phyloP scores from a whole-genome alignment of 306 rosid genomes.

The Citrullus colocynthis region DNA sequence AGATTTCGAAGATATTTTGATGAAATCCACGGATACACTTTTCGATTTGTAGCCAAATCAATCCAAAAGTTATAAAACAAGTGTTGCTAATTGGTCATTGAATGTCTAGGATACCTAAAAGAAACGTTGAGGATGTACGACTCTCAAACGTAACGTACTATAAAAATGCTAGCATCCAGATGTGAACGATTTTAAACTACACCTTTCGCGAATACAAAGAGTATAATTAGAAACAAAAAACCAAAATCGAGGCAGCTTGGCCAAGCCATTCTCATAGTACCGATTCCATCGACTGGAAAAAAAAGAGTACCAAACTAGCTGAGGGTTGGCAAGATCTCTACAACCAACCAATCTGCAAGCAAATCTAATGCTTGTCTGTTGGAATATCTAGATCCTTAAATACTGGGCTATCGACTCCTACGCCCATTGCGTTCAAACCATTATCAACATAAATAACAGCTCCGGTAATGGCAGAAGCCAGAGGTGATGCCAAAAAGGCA shows the following conservation, averaged over 20 bases:
- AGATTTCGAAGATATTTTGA: not conserved
- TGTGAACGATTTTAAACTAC: not conserved
- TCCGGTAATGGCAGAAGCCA: slow-evolving; percentile 90
- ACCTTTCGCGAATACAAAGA: not conserved
- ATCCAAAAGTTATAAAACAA: not conserved
- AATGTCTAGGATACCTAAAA: not conserved
- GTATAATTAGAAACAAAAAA: not conserved
- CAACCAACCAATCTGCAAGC: not conserved
- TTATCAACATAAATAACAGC: slow-evolving; percentile 76
- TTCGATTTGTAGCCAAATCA: not conserved
- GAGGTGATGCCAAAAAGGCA: slow-evolving; percentile 73
- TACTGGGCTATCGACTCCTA: slow-evolving; percentile 71
- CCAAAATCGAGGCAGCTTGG: slow-evolving; percentile 3
- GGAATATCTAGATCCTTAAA: slow-evolving; percentile 41
- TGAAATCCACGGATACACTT: not conserved
- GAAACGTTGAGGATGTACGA: not conserved
- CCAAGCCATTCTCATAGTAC: not conserved
- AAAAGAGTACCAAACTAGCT: not conserved
- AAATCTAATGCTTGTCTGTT: slow-evolving; percentile 22
- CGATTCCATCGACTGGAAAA: not conserved
- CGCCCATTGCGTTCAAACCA: slow-evolving; percentile 92
- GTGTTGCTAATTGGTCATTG: not conserved
- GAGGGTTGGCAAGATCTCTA: not conserved
- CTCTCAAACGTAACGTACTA: not conserved
- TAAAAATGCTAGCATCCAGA: not conserved